Percentiles rank a stretch among this genome's conserved stretches.
Evolutionary conservation across 106 monocot genomes (phyloP).

Genomic region (Platanthera guangdongensis): DNA sequence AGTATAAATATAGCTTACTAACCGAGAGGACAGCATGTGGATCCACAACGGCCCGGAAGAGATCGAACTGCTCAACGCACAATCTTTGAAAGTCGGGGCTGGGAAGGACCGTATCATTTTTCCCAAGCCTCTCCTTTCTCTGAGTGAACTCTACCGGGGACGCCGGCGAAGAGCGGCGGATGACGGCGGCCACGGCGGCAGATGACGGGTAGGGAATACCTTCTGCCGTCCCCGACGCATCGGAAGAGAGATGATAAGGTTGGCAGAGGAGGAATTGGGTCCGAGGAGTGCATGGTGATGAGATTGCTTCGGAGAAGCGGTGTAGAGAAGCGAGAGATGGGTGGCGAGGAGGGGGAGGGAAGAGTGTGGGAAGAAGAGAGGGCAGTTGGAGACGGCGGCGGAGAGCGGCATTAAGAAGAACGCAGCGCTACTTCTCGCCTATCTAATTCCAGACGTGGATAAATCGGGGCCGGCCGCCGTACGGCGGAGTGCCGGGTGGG

Average conservation of each 20-base stretch:
- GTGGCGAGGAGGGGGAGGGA: background rate
- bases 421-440: too few relatives aligned
- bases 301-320: background rate
- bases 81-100: conserved; percentile 53
- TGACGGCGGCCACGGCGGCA: conserved; percentile 46
- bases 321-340: background rate
- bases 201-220: conserved; percentile 20
- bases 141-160: conserved; percentile 50
- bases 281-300: background rate
- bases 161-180: conserved; percentile 31
- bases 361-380: background rate
- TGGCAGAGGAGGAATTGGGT: conserved; percentile 5
- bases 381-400: background rate
- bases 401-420: background rate
- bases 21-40: conserved; percentile 54
- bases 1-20: background rate
- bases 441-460: too few relatives aligned
- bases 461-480: too few relatives aligned
- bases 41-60: conserved; percentile 51
- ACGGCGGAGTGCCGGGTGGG: too few relatives aligned
- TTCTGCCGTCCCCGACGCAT: conserved; percentile 2
- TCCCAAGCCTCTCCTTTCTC: conserved; percentile 24
- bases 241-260: conserved; percentile 8
- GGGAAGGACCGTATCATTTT: conserved; percentile 24
- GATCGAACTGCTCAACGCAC: conserved; percentile 54